Evolutionary conservation across 2,329 filamentous ascomycete species (phyloP).

Genomic region (Verticillium alfalfae): DNA sequence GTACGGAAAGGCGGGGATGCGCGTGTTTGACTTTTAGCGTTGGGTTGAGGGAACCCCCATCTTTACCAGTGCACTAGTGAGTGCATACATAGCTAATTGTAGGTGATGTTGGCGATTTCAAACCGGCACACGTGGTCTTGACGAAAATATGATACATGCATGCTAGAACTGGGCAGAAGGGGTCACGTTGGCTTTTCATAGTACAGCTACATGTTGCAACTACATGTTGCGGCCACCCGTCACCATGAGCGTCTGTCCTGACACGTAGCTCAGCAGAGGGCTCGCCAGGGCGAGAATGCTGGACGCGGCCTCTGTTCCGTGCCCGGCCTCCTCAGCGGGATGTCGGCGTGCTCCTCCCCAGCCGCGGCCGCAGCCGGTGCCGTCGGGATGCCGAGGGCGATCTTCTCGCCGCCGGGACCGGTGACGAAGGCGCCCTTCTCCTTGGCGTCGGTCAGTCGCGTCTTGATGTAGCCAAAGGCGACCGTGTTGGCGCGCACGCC

Average conservation of each 20-base stretch:
- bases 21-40: slow-evolving; percentile 7
- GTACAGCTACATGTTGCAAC: neutral
- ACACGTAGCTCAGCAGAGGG: slow-evolving; percentile 79
- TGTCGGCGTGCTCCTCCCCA: slow-evolving; percentile 54
- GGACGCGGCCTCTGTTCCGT: slow-evolving; percentile 72
- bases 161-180: no score
- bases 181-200: no score
- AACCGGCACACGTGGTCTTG: neutral
- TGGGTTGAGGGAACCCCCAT: slow-evolving; percentile 6
- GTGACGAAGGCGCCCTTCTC: slow-evolving; percentile 76
- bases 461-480: slow-evolving; percentile 78
- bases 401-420: slow-evolving; percentile 69
- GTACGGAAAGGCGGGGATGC: neutral
- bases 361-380: slow-evolving; percentile 41
- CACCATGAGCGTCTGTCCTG: slow-evolving; percentile 81
- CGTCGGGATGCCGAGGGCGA: slow-evolving; percentile 67
- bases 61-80: neutral
- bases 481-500: slow-evolving; percentile 80
- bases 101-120: neutral
- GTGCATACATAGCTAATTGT: neutral
- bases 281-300: slow-evolving; percentile 74
- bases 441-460: slow-evolving; percentile 76
- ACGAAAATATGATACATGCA: no score
- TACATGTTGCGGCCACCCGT: slow-evolving; percentile 68
- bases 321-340: slow-evolving; percentile 71